Evolutionary conservation across 1,284 basidiomycete genomes (phyloP), one percentile per base, ranked within the genome.

Genomic region (Ustilago sp.): DNA sequence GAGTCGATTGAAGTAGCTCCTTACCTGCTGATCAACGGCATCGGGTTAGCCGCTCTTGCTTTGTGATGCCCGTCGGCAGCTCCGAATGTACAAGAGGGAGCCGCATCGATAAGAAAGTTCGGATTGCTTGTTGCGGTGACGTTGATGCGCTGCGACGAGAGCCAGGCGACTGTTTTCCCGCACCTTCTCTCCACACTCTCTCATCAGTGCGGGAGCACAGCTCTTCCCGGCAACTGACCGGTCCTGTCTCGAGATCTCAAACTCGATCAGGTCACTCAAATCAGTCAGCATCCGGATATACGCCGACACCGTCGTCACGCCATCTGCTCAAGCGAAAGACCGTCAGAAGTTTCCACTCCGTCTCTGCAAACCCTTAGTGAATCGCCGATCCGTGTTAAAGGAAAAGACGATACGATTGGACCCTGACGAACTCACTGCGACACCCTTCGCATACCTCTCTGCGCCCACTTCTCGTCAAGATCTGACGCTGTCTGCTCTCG

Each of bases 101-200:
- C 12, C 12, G 57, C 52, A 63, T 69, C 67, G 67, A 69, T 69
- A 69, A 63, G 67, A 60, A 63, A 69, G 56, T 69, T 63, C 43
- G 57, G 7, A 47, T 17, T 31, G 34, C 28, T 48, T n/a, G 3
- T 45, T 19, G 34, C 34, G 34, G 45, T 59, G 57, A 59, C 57
- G 57, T 59, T 59, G 57, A 59, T 45, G 57, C 45, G 43, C 45
- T 19, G n/a, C 45, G 45, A 28, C 8, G 19, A 48, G 5, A 23
- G 45, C 23, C 45, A 48, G n/a, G 45, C 45, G 45, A 23, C n/a
- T n/a, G 9, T 48, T 13, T 23, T 48, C 45, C 28, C 48, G 23
- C 48, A 32, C 48, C n/a, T 15, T 17, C 48, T 50, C 48, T 50
- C 48, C 48, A 12, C 31, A 50, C 48, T 32, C 48, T 15, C 8